Evolutionary conservation across 2,329 filamentous ascomycete species (phyloP).

Genomic region (Stagonosporopsis rhizophila): DNA sequence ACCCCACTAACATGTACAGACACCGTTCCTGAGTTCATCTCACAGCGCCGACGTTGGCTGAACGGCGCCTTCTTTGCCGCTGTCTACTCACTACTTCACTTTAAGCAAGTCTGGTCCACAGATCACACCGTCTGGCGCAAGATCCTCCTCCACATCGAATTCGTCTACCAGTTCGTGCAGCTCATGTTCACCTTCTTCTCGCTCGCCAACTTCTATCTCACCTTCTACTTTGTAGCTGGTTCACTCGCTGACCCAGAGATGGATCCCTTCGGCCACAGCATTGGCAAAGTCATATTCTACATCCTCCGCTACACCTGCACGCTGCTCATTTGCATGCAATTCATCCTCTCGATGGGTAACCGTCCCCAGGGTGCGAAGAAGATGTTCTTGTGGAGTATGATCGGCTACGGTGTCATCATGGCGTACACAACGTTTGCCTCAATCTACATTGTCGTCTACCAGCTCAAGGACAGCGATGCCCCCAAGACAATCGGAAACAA

Average conservation of each 20-base stretch:
- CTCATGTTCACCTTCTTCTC: constrained; percentile 98
- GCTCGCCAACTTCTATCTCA: constrained; percentile 97
- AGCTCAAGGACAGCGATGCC: constrained; percentile 65
- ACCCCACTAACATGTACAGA: constrained; percentile 59
- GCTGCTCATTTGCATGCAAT: constrained; percentile 90
- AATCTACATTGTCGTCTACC: constrained; percentile 86
- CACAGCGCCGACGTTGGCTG: constrained; percentile 93
- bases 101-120: constrained; percentile 88
- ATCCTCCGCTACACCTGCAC: constrained; percentile 85
- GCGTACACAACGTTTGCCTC: constrained; percentile 89
- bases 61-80: constrained; percentile 99
- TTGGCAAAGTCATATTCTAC: constrained; percentile 84
- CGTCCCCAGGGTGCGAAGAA: constrained; percentile 92
- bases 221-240: constrained; percentile 97
- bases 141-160: constrained; percentile 90
- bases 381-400: constrained; percentile 86
- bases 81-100: constrained; percentile 95
- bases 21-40: constrained; percentile 93
- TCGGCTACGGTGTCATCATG: constrained; percentile 95
- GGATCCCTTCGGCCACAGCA: constrained; percentile 90
- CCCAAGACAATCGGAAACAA: constrained; percentile 76
- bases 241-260: constrained; percentile 79
- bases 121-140: constrained; percentile 92
- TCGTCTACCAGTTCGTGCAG: constrained; percentile 91
- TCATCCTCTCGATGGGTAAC: constrained; percentile 95